Base-by-base conservation (phyloP, 2,329 filamentous ascomycete species). In the Coleophoma crateriformis region DNA sequence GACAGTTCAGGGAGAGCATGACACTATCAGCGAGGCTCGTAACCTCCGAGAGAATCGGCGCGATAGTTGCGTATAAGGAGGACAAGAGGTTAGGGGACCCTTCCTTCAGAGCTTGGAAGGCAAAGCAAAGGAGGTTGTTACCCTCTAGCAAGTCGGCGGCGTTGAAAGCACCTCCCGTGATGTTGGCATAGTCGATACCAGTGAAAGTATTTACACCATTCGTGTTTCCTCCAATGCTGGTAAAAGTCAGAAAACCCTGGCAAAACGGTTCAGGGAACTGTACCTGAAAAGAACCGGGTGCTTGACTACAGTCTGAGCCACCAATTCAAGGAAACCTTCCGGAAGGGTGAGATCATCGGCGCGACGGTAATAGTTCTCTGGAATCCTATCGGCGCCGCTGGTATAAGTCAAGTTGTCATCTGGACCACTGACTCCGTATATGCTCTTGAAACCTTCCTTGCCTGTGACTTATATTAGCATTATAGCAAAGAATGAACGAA, bases 121-220 rank as follows among this genome's bases (percentile, higher is more conserved):
- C 66, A 50, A 71, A 70, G 54, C 74, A 76, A 20, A 71, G 46
- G 11, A 71, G 59, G 54, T 78, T 75, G 64, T 77, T 75, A 20
- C 70, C 72, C 47, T 77, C 53, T 2, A 72, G 58, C 0, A 77
- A 61, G 17, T 61, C 70, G n/a, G 62, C 51, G 4, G 63, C 58
- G 54, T 74, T 76, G 52, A 72, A 66, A 2, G 77, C 56, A 42
- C 72, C 72, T 19, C 70, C 68, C 12, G 71, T 71, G 14, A 76
- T 33, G 47, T 76, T 61, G 4, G 53, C 50, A 2, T 73, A 37
- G 54, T 73, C 62, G 45, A 79, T 56, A 5, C 74, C 75, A 7
- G 69, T 64, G 55, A 78, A 80, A 19, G 68, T 73, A 62, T 79
- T 73, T 15, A 75, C 68, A 4, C 64, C 66, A 33, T 75, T 73